These are phyloP conservation scores for Podospora anserina DNA, from an alignment of 495 filamentous ascomycete genomes.

Conservation along the genomic window DNA sequence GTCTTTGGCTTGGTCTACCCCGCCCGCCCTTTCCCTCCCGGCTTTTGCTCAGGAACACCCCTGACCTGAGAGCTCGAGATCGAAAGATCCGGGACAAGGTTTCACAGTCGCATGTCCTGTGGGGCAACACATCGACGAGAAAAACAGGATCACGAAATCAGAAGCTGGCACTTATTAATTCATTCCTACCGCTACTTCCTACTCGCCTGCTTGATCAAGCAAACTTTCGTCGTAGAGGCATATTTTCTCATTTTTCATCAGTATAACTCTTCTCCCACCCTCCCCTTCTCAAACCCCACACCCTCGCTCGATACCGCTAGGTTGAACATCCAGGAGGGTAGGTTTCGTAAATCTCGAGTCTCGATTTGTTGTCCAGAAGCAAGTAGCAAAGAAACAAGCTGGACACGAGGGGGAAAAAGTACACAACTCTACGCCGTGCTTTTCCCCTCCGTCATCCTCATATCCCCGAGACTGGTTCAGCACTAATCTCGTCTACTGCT, in stretches of 20 bases:
- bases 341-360: neutral
- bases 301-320: neutral
- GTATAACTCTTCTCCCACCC: neutral
- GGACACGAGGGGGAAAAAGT: neutral
- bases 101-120: neutral
- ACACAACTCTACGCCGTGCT: conserved; percentile 4
- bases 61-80: neutral
- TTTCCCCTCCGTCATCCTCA: neutral
- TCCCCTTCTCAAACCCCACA: neutral
- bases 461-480: neutral
- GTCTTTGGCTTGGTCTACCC: neutral
- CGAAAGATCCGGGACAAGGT: neutral
- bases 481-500: conserved; percentile 11
- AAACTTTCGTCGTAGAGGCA: neutral
- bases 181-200: conserved; percentile 3
- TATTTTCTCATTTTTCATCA: neutral
- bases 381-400: neutral
- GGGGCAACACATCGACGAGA: neutral
- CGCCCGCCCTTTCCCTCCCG: neutral
- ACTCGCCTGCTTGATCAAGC: neutral
- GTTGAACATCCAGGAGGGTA: conserved; percentile 1
- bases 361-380: neutral
- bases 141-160: neutral
- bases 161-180: neutral
- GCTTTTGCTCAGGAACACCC: neutral